These are phyloP conservation scores for Cupressus sempervirens DNA, from an alignment of 75 land plant genomes.

Conservation along the genomic window DNA sequence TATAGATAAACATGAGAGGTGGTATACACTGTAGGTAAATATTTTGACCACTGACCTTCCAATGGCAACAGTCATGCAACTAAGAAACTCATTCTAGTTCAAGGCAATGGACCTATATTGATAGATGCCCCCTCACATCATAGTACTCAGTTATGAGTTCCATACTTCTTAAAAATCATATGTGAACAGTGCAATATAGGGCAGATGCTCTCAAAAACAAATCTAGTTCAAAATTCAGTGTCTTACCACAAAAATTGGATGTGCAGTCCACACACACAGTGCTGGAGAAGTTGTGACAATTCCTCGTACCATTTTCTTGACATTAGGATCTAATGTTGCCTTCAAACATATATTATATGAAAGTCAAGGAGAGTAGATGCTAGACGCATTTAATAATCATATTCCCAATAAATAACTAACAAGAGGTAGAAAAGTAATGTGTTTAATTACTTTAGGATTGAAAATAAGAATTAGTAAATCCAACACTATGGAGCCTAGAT, in stretches of 20 bases:
- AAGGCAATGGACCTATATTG: too few relatives aligned
- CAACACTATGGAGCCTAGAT: too few relatives aligned
- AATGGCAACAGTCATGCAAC: too few relatives aligned
- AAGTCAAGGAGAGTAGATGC: too few relatives aligned
- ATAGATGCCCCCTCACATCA: neutral
- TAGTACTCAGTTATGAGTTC: neutral
- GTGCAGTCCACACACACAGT: constrained; percentile 67
- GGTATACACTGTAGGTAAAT: too few relatives aligned
- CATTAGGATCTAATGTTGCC: constrained; percentile 54
- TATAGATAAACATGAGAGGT: too few relatives aligned
- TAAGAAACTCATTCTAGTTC: too few relatives aligned
- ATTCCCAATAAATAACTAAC: neutral
- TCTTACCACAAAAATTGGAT: constrained; percentile 67
- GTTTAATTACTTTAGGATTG: neutral
- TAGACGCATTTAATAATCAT: neutral
- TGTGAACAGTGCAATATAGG: too few relatives aligned
- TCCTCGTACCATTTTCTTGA: constrained; percentile 45
- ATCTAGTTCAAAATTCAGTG: too few relatives aligned
- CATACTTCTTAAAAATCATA: neutral
- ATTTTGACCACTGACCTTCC: too few relatives aligned
- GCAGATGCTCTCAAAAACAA: too few relatives aligned
- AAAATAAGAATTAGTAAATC: neutral
- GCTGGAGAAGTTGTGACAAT: constrained; percentile 82
- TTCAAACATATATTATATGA: constrained; percentile 18
- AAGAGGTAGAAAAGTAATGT: neutral